phyloP scores from a whole-genome alignment of 225 moss, liverwort and hornwort genomes.

The Pleurozium schreberi region DNA sequence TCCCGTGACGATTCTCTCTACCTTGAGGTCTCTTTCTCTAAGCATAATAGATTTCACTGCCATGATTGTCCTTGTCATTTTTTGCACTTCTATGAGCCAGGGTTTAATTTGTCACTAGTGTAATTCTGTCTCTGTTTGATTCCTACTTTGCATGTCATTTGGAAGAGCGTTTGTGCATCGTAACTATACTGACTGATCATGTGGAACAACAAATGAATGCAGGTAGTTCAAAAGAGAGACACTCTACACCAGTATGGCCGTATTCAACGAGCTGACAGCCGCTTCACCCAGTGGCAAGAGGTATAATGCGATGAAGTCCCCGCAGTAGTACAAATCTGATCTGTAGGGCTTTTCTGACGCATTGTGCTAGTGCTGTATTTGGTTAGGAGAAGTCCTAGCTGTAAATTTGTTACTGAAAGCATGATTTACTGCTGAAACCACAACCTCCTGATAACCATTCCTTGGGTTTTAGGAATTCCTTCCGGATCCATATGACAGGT shows the following conservation, averaged over 20 bases:
- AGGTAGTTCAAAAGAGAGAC: slow-evolving; percentile 67
- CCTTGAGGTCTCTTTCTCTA: slow-evolving; percentile 45
- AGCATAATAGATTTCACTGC: background rate
- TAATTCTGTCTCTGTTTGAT: background rate
- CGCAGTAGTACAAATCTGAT: background rate
- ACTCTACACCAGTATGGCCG: slow-evolving; percentile 86
- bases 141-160: background rate
- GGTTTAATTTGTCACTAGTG: background rate
- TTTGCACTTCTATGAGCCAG: background rate
- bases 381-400: background rate
- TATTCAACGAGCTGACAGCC: slow-evolving; percentile 88
- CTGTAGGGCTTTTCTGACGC: background rate
- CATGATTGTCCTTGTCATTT: background rate
- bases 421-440: background rate
- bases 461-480: background rate
- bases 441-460: background rate
- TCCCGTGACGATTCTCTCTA: slow-evolving; percentile 49
- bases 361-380: background rate
- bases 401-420: background rate
- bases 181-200: background rate
- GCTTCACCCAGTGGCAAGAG: slow-evolving; percentile 90
- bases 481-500: background rate
- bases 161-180: background rate
- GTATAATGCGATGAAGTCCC: slow-evolving; percentile 17
- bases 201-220: background rate